Evolutionary conservation across 129 eudicot genomes (phyloP).

Genomic region (Saposhnikovia divaricata): DNA sequence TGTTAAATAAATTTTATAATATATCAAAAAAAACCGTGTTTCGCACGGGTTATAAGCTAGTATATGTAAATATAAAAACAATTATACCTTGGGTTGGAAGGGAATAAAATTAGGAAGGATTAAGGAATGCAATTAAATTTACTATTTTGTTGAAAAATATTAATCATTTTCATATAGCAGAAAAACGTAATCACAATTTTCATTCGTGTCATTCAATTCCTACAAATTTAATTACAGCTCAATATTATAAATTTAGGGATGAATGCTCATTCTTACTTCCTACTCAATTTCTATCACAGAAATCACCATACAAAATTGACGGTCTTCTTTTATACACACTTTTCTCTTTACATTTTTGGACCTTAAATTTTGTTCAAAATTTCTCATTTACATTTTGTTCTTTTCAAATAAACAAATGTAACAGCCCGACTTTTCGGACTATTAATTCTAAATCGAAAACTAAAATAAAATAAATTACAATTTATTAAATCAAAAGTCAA

Average conservation of each 20-base stretch:
- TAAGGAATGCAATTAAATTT: neutral
- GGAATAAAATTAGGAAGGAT: neutral
- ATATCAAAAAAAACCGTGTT: too few species aligned
- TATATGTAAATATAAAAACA: neutral
- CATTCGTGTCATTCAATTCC: neutral
- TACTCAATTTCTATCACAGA: neutral
- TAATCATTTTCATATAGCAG: neutral
- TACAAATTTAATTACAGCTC: neutral
- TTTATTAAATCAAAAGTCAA: too few species aligned
- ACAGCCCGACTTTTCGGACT: too few species aligned
- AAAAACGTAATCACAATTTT: neutral
- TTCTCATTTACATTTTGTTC: neutral
- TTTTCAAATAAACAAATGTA: neutral
- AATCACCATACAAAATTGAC: too few species aligned
- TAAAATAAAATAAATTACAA: too few species aligned
- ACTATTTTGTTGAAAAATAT: neutral
- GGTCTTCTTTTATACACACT: neutral
- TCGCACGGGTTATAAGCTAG: too few species aligned
- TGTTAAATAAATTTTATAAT: too few species aligned
- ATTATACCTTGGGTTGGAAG: neutral
- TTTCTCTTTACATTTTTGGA: neutral
- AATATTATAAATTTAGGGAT: neutral
- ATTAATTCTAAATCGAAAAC: too few species aligned
- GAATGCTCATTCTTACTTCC: neutral
- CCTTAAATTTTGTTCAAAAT: neutral